Evolutionary conservation across 2,329 filamentous ascomycete species (phyloP), one percentile per base, ranked within the genome.

Genomic region (Fusarium pseudoanthophilum): DNA sequence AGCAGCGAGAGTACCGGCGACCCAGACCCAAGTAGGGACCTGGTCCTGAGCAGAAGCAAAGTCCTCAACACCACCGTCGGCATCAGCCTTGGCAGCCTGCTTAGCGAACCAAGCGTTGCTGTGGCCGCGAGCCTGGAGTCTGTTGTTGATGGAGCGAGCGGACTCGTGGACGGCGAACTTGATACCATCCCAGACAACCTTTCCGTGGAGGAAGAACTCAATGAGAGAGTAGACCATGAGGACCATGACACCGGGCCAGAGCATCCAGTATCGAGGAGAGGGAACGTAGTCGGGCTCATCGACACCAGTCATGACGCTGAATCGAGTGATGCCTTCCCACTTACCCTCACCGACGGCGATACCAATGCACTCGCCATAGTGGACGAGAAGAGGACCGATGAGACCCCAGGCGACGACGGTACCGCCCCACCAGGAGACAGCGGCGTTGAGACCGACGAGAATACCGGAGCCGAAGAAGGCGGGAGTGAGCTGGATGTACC

Each of bases 391-490:
- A 52, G 83, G 83, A 11, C 83, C 85, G 59, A 89, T 88, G 80
- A 90, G 13, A 81, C 85, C 49, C 87, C 87, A 90, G 30, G 88
- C 88, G 34, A 88, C 78, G 55, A 90, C 82, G 21, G 86, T 87
- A 24, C 89, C 89, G 20, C 74, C 82, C 67, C 87, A 87, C 84
- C 89, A 89, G 15, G 89, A 91, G 63, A 89, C 75, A 30, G 88
- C 86, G 21, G 87, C 85, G 78, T 90, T 91, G 68, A 84, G 84
- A 61, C 81, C 82, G 32, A 85, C 89, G 21, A 85, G 84, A n/a
- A 84, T 81, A n/a, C 83, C 83, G 24, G 82, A 90, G 11, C 89
- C 89, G 69, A 90, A 88, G 80, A 91, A 90, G 40, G 89, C 89
- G 0, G 89, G 88, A 0, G 88, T 90, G 73, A 85, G 86, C 72